Evolutionary conservation across 176 grass and related monocot genomes (phyloP).

Genomic region (Aegilops tauschii): DNA sequence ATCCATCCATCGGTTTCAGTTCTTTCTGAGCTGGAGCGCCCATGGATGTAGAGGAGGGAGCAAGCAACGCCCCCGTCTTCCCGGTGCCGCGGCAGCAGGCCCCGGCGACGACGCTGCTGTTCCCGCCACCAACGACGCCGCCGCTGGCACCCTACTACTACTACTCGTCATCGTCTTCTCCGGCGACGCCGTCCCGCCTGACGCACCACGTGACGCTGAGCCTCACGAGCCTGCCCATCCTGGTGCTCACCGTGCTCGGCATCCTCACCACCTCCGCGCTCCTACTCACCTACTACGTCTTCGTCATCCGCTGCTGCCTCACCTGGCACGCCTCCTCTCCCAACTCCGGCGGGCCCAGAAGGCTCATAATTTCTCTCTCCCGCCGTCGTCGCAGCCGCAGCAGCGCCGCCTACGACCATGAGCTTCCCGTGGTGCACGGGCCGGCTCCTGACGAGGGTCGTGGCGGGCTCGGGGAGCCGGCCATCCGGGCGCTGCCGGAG

Average conservation of each 20-base stretch:
- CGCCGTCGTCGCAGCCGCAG: conserved; percentile 4
- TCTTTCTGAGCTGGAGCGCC: neutral
- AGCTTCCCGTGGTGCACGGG: neutral
- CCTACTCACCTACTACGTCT: conserved; percentile 85
- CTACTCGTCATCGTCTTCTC: neutral
- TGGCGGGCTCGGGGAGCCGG: conserved; percentile 47
- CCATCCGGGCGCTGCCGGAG: conserved; percentile 53
- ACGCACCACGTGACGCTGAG: neutral
- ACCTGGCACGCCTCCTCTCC: conserved; percentile 33
- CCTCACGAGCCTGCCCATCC: conserved; percentile 50
- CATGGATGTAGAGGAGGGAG: conserved; percentile 33
- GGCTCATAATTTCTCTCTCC: neutral
- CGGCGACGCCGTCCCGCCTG: neutral
- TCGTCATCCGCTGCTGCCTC: conserved; percentile 79
- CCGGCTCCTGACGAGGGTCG: neutral
- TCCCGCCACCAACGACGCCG: too few species aligned
- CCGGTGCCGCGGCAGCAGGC: neutral
- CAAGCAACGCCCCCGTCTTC: neutral
- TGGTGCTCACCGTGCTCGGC: conserved; percentile 57
- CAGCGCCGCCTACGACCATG: neutral
- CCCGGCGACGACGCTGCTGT: neutral
- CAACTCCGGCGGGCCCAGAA: too few species aligned
- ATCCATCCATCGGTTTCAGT: too few species aligned
- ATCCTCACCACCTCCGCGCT: conserved; percentile 57
- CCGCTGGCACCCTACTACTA: too few species aligned